These are phyloP conservation scores for Nakazawaea ambrosiae DNA, from an alignment of 805 yeast genomes.

Conservation along the genomic window DNA sequence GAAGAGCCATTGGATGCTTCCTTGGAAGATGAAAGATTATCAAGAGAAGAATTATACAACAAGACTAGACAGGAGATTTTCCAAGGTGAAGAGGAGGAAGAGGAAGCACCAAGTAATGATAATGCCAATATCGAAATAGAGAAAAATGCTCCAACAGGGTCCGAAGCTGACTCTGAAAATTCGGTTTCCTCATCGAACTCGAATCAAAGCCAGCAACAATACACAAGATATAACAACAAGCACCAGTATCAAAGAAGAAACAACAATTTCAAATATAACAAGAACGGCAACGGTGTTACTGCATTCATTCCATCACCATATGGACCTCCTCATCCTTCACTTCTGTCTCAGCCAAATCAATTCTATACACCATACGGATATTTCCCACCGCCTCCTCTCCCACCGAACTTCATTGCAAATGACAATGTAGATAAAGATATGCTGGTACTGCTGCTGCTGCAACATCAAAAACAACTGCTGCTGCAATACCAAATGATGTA, in stretches of 20 bases:
- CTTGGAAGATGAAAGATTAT: conserved; percentile 28
- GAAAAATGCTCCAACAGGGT: too few species aligned
- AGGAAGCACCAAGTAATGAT: conserved; percentile 16
- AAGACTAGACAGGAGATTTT: conserved; percentile 31
- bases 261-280: neutral
- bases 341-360: conserved; percentile 1
- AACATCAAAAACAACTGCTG: neutral
- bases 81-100: conserved; percentile 22
- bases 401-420: too few species aligned
- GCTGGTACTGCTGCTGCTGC: too few species aligned
- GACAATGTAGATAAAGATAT: too few species aligned
- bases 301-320: too few species aligned
- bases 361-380: conserved; percentile 5
- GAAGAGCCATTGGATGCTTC: conserved; percentile 1
- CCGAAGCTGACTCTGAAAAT: too few species aligned
- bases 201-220: neutral
- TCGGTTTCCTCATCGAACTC: too few species aligned
- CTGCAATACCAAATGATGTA: conserved; percentile 7
- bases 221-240: neutral
- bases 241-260: conserved; percentile 6
- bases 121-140: too few species aligned
- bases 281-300: too few species aligned
- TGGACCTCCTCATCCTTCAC: too few species aligned
- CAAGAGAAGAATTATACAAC: conserved; percentile 36
- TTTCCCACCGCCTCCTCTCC: conserved; percentile 3